Evolutionary conservation across 805 yeast species (phyloP), one percentile per base, ranked within the genome.

Genomic region (Candida quercuum): DNA sequence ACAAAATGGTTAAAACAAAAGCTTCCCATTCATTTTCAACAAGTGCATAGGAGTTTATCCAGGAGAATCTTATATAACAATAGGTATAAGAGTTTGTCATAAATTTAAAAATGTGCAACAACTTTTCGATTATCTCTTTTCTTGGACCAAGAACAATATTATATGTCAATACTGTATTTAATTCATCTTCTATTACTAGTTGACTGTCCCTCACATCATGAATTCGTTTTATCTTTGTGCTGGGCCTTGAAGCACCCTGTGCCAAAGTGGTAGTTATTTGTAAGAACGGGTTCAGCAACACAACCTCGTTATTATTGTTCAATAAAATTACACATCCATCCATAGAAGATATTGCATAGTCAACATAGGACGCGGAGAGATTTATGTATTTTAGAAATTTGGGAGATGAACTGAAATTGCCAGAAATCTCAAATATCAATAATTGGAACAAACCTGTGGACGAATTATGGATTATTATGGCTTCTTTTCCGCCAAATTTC

Each of bases 21-120:
- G 83, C 72, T 13, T 66, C 66, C 87, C 88, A 81, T 23, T 81
- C 86, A 45, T 54, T 44, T 3, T 61, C 63, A 16, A 64, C 67
- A 10, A 74, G 41, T 35, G 71, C 60, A 16, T 68, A 53, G 2
- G 83, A 75, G 1, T 78, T 56, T 32, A 81, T 65, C 87, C 88
- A 83, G 3, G 72, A 63, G 35, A 78, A 57, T 76, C 81, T 70
- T n/a, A 81, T 60, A 25, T 68, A 69, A 48, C 77, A 80, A 47
- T 67, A 69, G 4, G 76, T 66, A 39, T 71, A 71, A 3, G 81
- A 63, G n/a, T 81, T 83, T 5, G 78, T 68, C 15, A 81, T 52
- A 42, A 71, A 70, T 38, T 66, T 68, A 45, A 82, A 65, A 3
- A 75, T 63, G 13, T 62, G 55, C n/a, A 82, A 59, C 31, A 81